These are phyloP conservation scores for Talaromyces funiculosus DNA, from an alignment of 2,329 filamentous ascomycete genomes.

Conservation along the genomic window DNA sequence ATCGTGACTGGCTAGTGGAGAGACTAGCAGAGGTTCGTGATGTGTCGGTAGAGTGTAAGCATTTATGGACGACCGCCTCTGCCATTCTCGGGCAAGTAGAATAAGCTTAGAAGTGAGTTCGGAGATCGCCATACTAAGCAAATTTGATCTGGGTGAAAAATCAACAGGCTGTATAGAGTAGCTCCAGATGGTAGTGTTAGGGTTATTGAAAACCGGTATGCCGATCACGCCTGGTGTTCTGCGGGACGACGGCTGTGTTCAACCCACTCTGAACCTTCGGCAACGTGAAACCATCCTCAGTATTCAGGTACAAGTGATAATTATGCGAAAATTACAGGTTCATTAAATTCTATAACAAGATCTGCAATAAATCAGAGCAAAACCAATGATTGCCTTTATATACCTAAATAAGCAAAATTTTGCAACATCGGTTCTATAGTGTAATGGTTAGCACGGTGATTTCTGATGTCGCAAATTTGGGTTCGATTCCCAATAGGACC, in stretches of 20 bases:
- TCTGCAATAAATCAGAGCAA: not conserved
- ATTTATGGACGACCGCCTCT: not conserved
- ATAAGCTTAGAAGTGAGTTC: not conserved
- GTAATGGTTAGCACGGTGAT: slow-evolving; percentile 2
- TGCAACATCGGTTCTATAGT: not conserved
- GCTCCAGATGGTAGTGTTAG: too few species aligned
- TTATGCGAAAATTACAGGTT: too few species aligned
- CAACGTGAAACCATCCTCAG: too few species aligned
- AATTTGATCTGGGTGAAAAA: too few species aligned
- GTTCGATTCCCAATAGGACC: slow-evolving; percentile 2
- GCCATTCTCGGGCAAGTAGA: not conserved
- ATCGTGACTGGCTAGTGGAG: slow-evolving; percentile 7
- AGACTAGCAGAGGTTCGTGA: slow-evolving; percentile 4
- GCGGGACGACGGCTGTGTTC: too few species aligned
- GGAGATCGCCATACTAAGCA: too few species aligned
- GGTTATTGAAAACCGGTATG: too few species aligned
- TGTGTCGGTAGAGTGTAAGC: slow-evolving; percentile 5
- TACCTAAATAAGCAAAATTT: not conserved
- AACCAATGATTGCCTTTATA: not conserved
- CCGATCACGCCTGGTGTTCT: too few species aligned
- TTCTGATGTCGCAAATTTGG: slow-evolving; percentile 2
- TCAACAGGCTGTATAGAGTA: too few species aligned
- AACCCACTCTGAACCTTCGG: too few species aligned
- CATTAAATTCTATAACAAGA: too few species aligned
- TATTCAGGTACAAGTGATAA: too few species aligned